Evolutionary conservation across 331 rosid genomes (phyloP).

Genomic region (Acacia pycnantha): DNA sequence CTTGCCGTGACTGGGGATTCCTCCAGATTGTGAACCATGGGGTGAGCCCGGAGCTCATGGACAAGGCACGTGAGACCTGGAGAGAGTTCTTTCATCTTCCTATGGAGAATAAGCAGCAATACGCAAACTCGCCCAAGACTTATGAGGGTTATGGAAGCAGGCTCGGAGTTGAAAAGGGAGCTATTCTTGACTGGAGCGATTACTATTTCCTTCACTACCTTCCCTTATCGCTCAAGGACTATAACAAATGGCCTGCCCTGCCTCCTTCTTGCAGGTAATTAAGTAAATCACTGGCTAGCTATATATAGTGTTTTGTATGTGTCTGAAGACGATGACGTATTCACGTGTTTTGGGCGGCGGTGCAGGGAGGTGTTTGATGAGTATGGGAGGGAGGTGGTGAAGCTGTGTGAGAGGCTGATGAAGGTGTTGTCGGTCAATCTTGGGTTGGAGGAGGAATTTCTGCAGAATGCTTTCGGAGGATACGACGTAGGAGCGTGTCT

Average conservation of each 20-base stretch:
- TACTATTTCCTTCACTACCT: conserved; percentile 45
- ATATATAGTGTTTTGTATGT: neutral
- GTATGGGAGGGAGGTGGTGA: conserved; percentile 46
- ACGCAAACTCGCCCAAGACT: conserved; percentile 44
- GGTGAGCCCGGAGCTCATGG: conserved; percentile 37
- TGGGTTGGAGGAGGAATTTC: conserved; percentile 32
- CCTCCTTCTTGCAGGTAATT: conserved; percentile 41
- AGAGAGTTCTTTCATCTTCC: conserved; percentile 43
- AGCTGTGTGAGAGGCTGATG: conserved; percentile 43
- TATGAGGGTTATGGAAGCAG: conserved; percentile 56
- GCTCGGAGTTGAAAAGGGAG: conserved; percentile 42
- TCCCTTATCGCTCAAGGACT: conserved; percentile 40
- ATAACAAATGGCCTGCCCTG: conserved; percentile 40
- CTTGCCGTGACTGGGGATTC: conserved; percentile 45
- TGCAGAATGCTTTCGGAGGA: conserved; percentile 39
- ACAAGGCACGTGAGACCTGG: conserved; percentile 39
- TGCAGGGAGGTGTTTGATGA: conserved; percentile 47
- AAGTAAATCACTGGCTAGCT: neutral
- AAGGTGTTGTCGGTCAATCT: conserved; percentile 38
- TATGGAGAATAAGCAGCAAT: conserved; percentile 38
- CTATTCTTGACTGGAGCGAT: conserved; percentile 54
- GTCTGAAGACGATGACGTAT: neutral
- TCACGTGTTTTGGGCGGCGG: neutral
- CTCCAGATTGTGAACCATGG: conserved; percentile 47
- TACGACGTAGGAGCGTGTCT: conserved; percentile 41